These are phyloP conservation scores for Pelargonium myrrhifolium DNA, from an alignment of 441 rosid genomes.

Conservation along the genomic window DNA sequence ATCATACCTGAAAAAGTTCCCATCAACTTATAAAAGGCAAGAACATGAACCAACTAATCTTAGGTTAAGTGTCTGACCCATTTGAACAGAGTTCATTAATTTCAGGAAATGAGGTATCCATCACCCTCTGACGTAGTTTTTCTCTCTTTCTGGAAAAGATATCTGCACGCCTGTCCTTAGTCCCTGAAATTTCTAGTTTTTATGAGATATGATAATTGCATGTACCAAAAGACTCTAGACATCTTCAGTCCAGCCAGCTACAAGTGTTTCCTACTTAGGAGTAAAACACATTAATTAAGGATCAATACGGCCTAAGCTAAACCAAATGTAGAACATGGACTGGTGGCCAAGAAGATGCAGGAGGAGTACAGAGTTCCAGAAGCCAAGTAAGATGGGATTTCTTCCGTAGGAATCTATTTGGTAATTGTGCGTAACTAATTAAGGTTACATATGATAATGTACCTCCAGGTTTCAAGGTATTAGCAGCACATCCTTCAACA, in stretches of 20 bases:
- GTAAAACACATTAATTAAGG: not conserved
- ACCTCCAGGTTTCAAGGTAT: conserved; percentile 24
- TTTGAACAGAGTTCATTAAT: conserved; percentile 32
- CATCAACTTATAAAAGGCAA: conserved; percentile 22
- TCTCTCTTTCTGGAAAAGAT: conserved; percentile 46
- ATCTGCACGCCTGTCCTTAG: conserved; percentile 27
- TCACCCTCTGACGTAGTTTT: conserved; percentile 45
- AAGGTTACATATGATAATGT: conserved; percentile 9
- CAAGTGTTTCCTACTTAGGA: not conserved
- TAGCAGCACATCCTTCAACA: conserved; percentile 14
- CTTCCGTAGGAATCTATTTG: too few relatives aligned
- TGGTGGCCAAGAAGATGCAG: conserved; percentile 1
- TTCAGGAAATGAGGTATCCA: conserved; percentile 38
- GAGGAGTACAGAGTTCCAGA: not conserved
- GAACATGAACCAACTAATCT: conserved; percentile 11
- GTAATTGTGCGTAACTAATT: too few relatives aligned
- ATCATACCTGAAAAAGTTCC: conserved; percentile 38
- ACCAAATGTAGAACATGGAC: conserved; percentile 1
- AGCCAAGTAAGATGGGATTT: too few relatives aligned
- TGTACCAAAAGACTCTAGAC: not conserved
- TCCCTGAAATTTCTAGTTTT: conserved; percentile 28
- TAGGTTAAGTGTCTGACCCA: conserved; percentile 37
- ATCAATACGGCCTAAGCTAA: not conserved
- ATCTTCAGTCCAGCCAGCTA: not conserved
- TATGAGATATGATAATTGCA: conserved; percentile 3